Evolutionary conservation across 78 protist genomes (phyloP).

Genomic region (Tieghemostelium lacteum): DNA sequence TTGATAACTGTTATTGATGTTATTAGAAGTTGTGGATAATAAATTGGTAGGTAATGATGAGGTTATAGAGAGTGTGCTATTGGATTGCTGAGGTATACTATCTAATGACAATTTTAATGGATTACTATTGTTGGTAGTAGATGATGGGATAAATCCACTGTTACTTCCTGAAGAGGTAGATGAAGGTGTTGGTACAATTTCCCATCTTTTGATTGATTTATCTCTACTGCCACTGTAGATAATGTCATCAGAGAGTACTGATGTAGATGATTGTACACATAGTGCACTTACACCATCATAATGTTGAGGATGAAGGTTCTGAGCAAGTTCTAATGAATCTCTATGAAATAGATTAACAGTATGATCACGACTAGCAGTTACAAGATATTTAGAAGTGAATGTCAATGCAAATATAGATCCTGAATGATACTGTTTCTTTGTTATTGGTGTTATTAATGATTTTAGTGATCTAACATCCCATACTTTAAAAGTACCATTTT

Average conservation of each 20-base stretch:
- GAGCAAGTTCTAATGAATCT: conserved; percentile 51
- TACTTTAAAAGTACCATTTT: conserved; percentile 41
- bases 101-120: no score
- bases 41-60: background rate
- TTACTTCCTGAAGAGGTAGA: background rate
- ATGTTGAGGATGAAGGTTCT: conserved; percentile 56
- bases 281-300: conserved; percentile 63
- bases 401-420: conserved; percentile 40
- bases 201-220: conserved; percentile 64
- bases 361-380: conserved; percentile 56
- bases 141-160: background rate
- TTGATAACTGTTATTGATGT: conserved; percentile 3
- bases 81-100: no score
- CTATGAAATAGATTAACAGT: conserved; percentile 42
- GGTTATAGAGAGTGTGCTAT: no score
- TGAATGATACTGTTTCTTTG: background rate
- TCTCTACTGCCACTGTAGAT: conserved; percentile 56
- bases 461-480: conserved; percentile 52
- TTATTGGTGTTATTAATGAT: conserved; percentile 38
- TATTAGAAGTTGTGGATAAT: background rate
- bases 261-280: background rate
- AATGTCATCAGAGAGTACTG: no score
- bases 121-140: background rate
- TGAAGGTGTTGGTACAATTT: background rate
- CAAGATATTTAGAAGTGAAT: conserved; percentile 27